phyloP scores from a whole-genome alignment of 2,329 filamentous ascomycete genomes.

The Nemania diffusa region DNA sequence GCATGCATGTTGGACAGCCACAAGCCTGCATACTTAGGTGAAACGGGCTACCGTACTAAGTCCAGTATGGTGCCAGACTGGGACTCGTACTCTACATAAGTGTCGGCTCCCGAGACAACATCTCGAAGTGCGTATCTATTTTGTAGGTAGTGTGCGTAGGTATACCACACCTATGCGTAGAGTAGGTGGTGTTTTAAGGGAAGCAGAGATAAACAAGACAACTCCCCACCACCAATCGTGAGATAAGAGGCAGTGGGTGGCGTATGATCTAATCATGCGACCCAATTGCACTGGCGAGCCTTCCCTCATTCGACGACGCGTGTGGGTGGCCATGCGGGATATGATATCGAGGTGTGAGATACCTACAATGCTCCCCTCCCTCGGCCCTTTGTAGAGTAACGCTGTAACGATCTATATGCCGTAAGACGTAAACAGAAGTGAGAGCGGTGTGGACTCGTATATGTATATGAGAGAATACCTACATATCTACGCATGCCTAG shows the following conservation, averaged over 20 bases:
- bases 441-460: conserved; percentile 21
- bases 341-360: conserved; percentile 22
- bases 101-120: neutral
- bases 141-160: neutral
- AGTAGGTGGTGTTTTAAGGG: neutral
- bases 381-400: conserved; percentile 15
- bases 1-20: conserved; percentile 26
- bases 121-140: neutral
- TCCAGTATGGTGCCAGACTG: conserved; percentile 8
- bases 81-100: neutral
- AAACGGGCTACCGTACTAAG: conserved; percentile 17
- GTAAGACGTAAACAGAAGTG: conserved; percentile 10
- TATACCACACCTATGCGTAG: neutral
- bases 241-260: conserved; percentile 22
- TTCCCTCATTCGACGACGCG: conserved; percentile 30
- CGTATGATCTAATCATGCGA: conserved; percentile 31
- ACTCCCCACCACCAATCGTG: neutral
- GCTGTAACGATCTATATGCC: conserved; percentile 3
- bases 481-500: too few species aligned
- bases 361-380: conserved; percentile 1
- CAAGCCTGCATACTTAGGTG: conserved; percentile 16
- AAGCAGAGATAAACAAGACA: neutral
- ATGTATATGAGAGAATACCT: conserved; percentile 4
- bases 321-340: conserved; percentile 26
- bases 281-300: conserved; percentile 19